These are phyloP conservation scores for Silene noctiflora DNA, from an alignment of 179 eudicot genomes.

Conservation along the genomic window DNA sequence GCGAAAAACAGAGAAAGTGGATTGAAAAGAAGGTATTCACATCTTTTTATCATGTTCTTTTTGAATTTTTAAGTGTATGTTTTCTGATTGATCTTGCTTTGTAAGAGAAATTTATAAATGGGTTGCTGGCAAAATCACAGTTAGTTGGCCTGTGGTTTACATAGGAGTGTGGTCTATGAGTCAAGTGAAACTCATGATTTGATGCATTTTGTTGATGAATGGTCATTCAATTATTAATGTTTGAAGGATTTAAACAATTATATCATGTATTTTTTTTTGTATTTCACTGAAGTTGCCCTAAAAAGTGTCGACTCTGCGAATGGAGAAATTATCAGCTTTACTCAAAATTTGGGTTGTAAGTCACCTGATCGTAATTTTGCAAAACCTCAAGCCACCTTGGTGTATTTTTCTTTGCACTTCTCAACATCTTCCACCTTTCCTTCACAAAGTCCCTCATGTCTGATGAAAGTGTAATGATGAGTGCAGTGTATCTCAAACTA, in stretches of 20 bases:
- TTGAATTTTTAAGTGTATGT: neutral
- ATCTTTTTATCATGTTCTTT: neutral
- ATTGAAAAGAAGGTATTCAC: slow-evolving; percentile 67
- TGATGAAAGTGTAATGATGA: too few species aligned
- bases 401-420: too few species aligned
- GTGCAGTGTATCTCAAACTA: too few species aligned
- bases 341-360: neutral
- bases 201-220: neutral
- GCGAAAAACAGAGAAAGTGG: slow-evolving; percentile 73
- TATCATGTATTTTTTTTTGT: neutral
- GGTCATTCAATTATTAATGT: neutral
- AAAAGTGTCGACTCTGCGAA: neutral
- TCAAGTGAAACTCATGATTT: neutral
- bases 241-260: neutral
- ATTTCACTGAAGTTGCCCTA: neutral
- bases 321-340: neutral
- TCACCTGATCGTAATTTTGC: too few species aligned
- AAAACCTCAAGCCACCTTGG: too few species aligned
- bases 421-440: too few species aligned
- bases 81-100: neutral
- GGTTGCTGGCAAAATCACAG: neutral
- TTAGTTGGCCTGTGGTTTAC: slow-evolving; percentile 3
- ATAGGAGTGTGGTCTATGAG: neutral
- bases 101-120: neutral
- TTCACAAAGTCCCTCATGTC: too few species aligned